A percentile compares a stretch with the other conserved stretches of the same genome.
Evolutionary conservation across 805 yeast genomes (phyloP).

Genomic region (Saccharomycopsis sp.): DNA sequence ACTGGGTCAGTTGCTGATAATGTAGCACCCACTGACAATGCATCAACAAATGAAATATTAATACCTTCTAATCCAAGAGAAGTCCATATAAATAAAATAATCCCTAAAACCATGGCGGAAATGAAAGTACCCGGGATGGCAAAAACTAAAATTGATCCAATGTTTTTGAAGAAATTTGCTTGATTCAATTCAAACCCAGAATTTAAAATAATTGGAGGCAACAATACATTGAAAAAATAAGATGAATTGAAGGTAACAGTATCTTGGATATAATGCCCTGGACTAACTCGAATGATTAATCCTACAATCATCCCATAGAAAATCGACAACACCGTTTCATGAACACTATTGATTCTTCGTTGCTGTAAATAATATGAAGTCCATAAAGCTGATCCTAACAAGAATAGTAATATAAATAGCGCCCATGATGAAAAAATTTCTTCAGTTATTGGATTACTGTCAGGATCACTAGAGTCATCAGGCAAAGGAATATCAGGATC

Average conservation of each 20-base stretch:
- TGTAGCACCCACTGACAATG: conserved; percentile 95
- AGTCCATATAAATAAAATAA: conserved; percentile 83
- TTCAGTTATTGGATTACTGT: conserved; percentile 78
- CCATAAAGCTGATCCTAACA: conserved; percentile 87
- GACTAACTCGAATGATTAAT: conserved; percentile 76
- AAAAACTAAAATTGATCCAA: conserved; percentile 83
- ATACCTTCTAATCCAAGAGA: conserved; percentile 85
- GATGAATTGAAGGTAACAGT: conserved; percentile 92
- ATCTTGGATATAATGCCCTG: conserved; percentile 96
- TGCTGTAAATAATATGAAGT: conserved; percentile 90
- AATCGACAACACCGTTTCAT: conserved; percentile 93
- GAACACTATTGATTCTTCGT: conserved; percentile 87
- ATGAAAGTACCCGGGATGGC: conserved; percentile 97
- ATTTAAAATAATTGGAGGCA: conserved; percentile 94
- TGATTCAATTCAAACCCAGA: conserved; percentile 97
- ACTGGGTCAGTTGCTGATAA: conserved; percentile 98
- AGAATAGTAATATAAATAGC: conserved; percentile 70
- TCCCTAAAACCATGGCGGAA: conserved; percentile 86
- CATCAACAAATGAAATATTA: conserved; percentile 89
- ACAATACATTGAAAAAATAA: conserved; percentile 84
- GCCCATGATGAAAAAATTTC: conserved; percentile 99
- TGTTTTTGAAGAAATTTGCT: conserved; percentile 87
- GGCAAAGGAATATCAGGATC: conserved; percentile 30
- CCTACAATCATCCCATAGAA: conserved; percentile 98
- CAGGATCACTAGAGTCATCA: conserved; percentile 54